Evolutionary conservation across 108 stramenopile species (phyloP), one percentile per base, ranked within the genome.

Genomic region (Pseudonitzschia multistriata): DNA sequence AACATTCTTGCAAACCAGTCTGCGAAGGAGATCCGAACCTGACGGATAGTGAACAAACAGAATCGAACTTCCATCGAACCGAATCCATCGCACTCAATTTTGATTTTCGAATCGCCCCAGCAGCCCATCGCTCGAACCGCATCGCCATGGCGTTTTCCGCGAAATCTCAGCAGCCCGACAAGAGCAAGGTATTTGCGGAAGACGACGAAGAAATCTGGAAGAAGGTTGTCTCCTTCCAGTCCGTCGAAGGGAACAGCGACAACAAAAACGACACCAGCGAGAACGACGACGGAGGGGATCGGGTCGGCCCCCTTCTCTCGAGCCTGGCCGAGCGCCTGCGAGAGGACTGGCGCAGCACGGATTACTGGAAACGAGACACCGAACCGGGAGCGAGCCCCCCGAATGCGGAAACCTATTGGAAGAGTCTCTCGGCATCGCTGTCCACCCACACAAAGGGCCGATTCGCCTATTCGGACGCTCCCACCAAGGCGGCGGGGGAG

Each of bases 151-250:
- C 42, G 42, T 10, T 10, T 1, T 45, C 42, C 42, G 15, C 11
- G 42, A 39, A 5, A 5, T 39, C 37, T 10, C 5, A 39, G 10
- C 42, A 45, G 17, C 42, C 42, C 42, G 3, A 52, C 7, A 52
- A 25, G 8, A 52, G 50, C 50, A 52, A 52, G 25, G 37, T 57
- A 11, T 78, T 78, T 53, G 37, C 42, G 31, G 77, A 78, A 11
- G 79, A 79, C 49, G 79, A 79, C 59, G 79, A 79, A 40, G 79
- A 79, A 48, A 79, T 57, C 24, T 68, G 62, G 73, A 50, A 40
- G 35, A 59, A 70, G 19, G 25, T 79, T 11, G 60, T 65, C 4
- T 64, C 72, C 35, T 54, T 36, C 19, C 48, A 30, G 34, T 30
- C 42, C 42, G 42, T 13, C 42, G 42, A 45, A 7, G 37, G 8